Evolutionary conservation across 805 yeast species (phyloP), one percentile per base, ranked within the genome.

Genomic region (Clavispora asparagi): DNA sequence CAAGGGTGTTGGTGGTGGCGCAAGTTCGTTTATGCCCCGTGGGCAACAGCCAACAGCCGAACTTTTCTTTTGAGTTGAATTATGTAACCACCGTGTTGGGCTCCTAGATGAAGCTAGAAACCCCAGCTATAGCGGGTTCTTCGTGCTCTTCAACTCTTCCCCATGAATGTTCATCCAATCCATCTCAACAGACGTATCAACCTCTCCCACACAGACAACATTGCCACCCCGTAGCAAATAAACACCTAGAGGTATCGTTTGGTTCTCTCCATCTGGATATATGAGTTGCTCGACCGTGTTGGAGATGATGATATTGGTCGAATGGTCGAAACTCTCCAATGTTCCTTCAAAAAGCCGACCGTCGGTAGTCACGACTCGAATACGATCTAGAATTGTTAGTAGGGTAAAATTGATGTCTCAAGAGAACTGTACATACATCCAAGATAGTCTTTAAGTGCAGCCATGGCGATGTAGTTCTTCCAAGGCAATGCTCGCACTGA

Each of bases 271-370:
- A n/a, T 69, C 72, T 0, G 59, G 59, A 43, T 68, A 70, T 39
- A 81, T 69, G 14, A 79, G 58, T 41, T 83, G 62, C 57, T 82
- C 86, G 17, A 66, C 60, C 14, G 84, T 73, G 36, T 71, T 63
- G 3, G 78, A 64, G 36, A 85, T 62, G 35, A 84, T 68, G 31
- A 85, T 56, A 57, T 85, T 85, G 23, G 86, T 78, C 39, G 79
- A 70, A 51, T 81, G 78, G 60, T 85, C 92, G 55, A 70, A 84
- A 7, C 91, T 89, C 52, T 65, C 65, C 19, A 71, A 64, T 17
- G 56, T 60, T 4, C 77, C 77, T 54, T 70, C 74, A 38, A 77
- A 69, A 43, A 74, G 68, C 41, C 78, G 65, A 10, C 84, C 86
- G 52, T 79, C 84, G 7, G 81, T 69, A 3, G 84, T 79, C 39